These are phyloP conservation scores for Chytriomyces confervae DNA, from an alignment of 192 early-diverging fungal species.

Conservation along the genomic window DNA sequence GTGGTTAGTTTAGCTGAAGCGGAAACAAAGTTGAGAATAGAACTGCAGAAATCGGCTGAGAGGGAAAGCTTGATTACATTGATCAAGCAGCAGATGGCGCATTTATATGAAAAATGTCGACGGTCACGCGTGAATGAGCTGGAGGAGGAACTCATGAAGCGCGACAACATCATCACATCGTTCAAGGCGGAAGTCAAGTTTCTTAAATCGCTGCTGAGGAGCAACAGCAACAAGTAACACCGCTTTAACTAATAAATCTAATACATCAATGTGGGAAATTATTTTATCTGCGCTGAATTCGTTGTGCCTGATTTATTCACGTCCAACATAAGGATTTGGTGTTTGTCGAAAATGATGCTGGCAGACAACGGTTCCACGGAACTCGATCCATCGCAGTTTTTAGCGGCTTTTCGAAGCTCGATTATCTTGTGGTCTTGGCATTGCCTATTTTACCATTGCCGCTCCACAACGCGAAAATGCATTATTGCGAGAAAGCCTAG, in stretches of 20 bases:
- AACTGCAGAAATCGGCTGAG: neutral
- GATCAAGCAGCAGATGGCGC: slow-evolving; percentile 23
- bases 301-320: too few species aligned
- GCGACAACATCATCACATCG: neutral
- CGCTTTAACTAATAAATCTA: neutral
- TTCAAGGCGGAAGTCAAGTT: neutral
- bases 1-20: neutral
- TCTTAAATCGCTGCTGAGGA: neutral
- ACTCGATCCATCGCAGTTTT: too few species aligned
- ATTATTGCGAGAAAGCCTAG: too few species aligned
- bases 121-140: neutral
- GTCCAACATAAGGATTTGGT: too few species aligned
- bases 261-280: too few species aligned
- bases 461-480: too few species aligned
- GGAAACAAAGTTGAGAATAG: neutral
- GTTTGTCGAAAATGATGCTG: too few species aligned
- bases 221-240: neutral
- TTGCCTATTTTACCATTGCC: too few species aligned
- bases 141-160: neutral
- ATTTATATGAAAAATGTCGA: neutral
- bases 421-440: too few species aligned
- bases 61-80: slow-evolving; percentile 13
- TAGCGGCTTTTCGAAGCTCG: too few species aligned
- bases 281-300: too few species aligned
- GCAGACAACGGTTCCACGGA: too few species aligned